Evolutionary conservation across 176 grass and related monocot species (phyloP).

Genomic region (Musa acuminata): DNA sequence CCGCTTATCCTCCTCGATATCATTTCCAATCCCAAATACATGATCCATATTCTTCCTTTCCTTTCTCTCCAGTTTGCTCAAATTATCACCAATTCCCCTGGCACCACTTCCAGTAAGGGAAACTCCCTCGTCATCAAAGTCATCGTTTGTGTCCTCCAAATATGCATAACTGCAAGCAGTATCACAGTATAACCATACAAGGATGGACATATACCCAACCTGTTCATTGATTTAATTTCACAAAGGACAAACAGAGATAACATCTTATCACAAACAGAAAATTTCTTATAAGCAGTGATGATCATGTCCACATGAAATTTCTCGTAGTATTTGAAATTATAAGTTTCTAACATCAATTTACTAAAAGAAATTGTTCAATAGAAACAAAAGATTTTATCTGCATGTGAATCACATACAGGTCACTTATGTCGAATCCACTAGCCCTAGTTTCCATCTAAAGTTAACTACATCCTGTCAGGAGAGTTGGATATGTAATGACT

Average conservation of each 20-base stretch:
- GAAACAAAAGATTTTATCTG: neutral
- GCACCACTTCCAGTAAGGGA: slow-evolving; percentile 62
- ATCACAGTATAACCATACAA: slow-evolving; percentile 6
- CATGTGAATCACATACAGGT: neutral
- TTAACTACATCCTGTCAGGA: neutral
- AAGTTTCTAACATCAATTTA: too few relatives aligned
- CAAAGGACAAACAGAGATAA: neutral
- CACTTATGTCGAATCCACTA: neutral
- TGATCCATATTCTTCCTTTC: slow-evolving; percentile 42
- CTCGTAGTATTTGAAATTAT: too few relatives aligned
- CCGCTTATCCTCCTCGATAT: slow-evolving; percentile 71
- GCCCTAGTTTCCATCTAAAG: neutral
- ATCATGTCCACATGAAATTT: too few relatives aligned
- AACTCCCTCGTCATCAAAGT: slow-evolving; percentile 80
- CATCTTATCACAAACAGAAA: slow-evolving; percentile 20
- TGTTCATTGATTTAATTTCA: slow-evolving; percentile 1
- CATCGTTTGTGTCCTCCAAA: slow-evolving; percentile 77
- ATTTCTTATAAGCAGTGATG: neutral
- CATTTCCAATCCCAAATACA: slow-evolving; percentile 47
- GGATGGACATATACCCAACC: neutral
- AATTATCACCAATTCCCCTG: slow-evolving; percentile 81
- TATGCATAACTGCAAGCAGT: slow-evolving; percentile 64
- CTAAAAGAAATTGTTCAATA: neutral
- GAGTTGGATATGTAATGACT: neutral
- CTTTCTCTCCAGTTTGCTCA: slow-evolving; percentile 59